Evolutionary conservation across 139 green algal genomes (phyloP), one percentile per base, ranked within the genome.

Genomic region (Tetradesmus lagerheimii): DNA sequence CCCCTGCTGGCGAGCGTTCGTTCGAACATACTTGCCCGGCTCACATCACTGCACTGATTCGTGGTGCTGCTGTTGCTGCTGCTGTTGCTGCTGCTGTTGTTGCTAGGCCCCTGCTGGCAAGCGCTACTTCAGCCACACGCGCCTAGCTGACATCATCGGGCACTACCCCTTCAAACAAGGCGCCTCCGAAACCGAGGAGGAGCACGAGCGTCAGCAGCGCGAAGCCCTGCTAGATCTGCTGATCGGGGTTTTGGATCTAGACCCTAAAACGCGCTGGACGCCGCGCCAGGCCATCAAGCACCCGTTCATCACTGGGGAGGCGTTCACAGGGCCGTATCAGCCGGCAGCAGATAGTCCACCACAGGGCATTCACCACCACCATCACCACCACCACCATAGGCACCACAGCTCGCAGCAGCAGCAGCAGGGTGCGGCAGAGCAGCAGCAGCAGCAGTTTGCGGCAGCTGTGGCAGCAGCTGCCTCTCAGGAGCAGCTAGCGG

Each of bases 161-260:
- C 90, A 93, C 20, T 97, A 97, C 80, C 95, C 96, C 16, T 90
- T 96, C 82, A 90, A 92, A 16, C 27, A 79, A 34, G 93, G 93
- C 20, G 50, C 95, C 29, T 35, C 86, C 41, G 94, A 97, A 6
- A 91, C 86, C 12, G 93, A 95, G n/a, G 92, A 90, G 62, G 91
- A 75, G 64, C 91, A 81, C 16, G 94, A 96, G 91, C 87, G 92
- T 12, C 50, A 71, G 11, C 43, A 88, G 79, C 94, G 97, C 0
- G 92, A 96, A 45, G 93, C 92, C 37, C 98, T 99, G 89, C 92
- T 96, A 15, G 97, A 99, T 89, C 97, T 99, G 89, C 94, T 96
- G 84, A 45, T 94, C 41, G 94, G 94, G 23, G 91, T 95, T 74
- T 90, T 97, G 78, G 93, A 98, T 34, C 38, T 97, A 23, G 96